Evolutionary conservation across 441 rosid genomes (phyloP).

Genomic region (Jatropha podagrica): DNA sequence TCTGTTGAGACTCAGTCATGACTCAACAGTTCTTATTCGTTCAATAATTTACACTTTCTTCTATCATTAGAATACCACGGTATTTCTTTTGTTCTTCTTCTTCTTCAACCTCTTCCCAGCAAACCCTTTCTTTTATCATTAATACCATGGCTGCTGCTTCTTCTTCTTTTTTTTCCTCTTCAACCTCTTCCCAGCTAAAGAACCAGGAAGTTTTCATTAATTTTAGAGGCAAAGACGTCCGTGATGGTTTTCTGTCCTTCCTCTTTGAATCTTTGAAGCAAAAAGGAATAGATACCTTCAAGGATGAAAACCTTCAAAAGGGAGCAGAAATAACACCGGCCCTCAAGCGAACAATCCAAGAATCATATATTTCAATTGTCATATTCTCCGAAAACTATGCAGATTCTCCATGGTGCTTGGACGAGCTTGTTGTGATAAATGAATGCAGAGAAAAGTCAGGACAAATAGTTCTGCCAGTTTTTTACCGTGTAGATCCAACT

Average conservation of each 20-base stretch:
- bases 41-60: too few species aligned
- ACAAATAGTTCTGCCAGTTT: background rate
- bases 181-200: background rate
- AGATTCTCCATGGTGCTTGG: background rate
- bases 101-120: too few species aligned
- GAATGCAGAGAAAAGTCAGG: background rate
- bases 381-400: background rate
- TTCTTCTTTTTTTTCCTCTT: background rate
- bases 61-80: too few species aligned
- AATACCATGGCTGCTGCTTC: background rate
- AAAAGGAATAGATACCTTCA: background rate
- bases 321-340: background rate
- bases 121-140: too few species aligned
- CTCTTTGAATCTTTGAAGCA: background rate
- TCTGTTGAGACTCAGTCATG: too few species aligned
- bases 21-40: too few species aligned
- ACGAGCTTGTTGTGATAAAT: background rate
- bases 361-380: background rate
- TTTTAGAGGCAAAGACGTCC: constrained; percentile 8
- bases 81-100: too few species aligned
- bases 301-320: background rate
- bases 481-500: background rate
- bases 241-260: background rate
- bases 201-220: background rate
- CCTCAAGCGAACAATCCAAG: background rate